Percentiles rank a stretch among this genome's conserved stretches.
phyloP scores from a whole-genome alignment of 208 protist species.

The Trypanosoma boissoni region DNA sequence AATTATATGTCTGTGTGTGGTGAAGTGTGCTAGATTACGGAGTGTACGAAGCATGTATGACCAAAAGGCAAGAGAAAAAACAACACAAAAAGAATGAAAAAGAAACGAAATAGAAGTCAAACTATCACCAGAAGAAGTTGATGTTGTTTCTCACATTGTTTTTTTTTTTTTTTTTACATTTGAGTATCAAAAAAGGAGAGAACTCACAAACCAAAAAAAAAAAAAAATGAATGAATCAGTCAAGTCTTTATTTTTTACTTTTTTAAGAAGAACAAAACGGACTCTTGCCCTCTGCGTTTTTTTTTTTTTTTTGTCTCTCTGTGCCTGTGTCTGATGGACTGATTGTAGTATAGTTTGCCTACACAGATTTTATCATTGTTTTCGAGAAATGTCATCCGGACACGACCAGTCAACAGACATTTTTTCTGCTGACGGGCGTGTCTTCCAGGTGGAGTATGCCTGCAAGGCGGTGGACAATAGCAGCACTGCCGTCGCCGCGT shows the following conservation, averaged over 20 bases:
- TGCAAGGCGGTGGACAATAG: constrained; percentile 99
- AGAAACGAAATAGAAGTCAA: too few species aligned
- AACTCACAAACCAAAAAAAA: too few species aligned
- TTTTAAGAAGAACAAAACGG: background rate
- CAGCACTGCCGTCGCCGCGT: constrained; percentile 96
- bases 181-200: too few species aligned
- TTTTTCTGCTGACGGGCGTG: constrained; percentile 98
- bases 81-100: too few species aligned
- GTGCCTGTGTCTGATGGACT: background rate
- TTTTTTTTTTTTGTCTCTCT: constrained; percentile 12
- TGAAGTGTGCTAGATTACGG: too few species aligned
- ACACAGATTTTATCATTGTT: constrained; percentile 6
- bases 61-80: too few species aligned
- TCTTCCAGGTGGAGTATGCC: constrained; percentile 99
- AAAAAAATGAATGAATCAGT: too few species aligned
- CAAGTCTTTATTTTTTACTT: too few species aligned
- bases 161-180: background rate
- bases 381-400: constrained; percentile 52
- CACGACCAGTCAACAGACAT: constrained; percentile 98
- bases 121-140: too few species aligned
- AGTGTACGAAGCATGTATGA: too few species aligned
- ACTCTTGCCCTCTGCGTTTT: background rate
- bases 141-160: too few species aligned
- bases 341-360: background rate
- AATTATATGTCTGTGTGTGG: background rate